These are phyloP conservation scores for Penicillium paneum DNA, from an alignment of 2,329 filamentous ascomycete genomes.

Conservation along the genomic window DNA sequence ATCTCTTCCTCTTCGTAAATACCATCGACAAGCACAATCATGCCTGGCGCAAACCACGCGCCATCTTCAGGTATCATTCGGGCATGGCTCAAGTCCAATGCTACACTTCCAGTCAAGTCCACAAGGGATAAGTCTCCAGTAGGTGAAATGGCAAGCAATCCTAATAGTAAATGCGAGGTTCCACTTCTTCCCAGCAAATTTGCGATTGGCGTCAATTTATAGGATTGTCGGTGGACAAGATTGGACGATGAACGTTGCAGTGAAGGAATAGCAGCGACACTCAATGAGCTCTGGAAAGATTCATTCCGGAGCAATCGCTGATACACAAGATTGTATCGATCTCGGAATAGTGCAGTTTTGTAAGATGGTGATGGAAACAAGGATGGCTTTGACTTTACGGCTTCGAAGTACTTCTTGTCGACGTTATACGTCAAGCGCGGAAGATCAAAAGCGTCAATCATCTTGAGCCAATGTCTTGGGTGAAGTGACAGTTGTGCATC, in stretches of 20 bases:
- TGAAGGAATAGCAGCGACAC: slow-evolving; percentile 55
- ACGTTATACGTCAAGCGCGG: slow-evolving; percentile 55
- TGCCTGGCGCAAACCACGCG: slow-evolving; percentile 90
- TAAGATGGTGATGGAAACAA: slow-evolving; percentile 73
- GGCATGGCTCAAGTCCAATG: slow-evolving; percentile 76
- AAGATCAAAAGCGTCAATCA: slow-evolving; percentile 80
- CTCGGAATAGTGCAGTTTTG: slow-evolving; percentile 82
- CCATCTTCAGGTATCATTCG: slow-evolving; percentile 78
- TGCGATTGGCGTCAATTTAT: slow-evolving; percentile 84
- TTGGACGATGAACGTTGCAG: slow-evolving; percentile 59
- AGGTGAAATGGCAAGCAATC: slow-evolving; percentile 75
- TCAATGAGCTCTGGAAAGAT: slow-evolving; percentile 81
- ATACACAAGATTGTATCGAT: slow-evolving; percentile 87
- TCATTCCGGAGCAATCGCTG: slow-evolving; percentile 90
- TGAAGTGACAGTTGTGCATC: slow-evolving; percentile 64
- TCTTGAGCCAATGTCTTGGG: slow-evolving; percentile 76
- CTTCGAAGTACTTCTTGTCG: slow-evolving; percentile 85
- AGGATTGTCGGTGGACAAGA: slow-evolving; percentile 59
- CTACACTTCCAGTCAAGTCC: slow-evolving; percentile 84
- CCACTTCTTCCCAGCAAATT: slow-evolving; percentile 75
- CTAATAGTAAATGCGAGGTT: slow-evolving; percentile 79
- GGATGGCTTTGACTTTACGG: slow-evolving; percentile 62
- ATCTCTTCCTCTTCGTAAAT: slow-evolving; percentile 93
- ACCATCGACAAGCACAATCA: slow-evolving; percentile 92
- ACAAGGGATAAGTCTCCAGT: slow-evolving; percentile 78